Conservation (phyloP, 179 eudicot species). For the Sideroxylon spinosum region DNA sequence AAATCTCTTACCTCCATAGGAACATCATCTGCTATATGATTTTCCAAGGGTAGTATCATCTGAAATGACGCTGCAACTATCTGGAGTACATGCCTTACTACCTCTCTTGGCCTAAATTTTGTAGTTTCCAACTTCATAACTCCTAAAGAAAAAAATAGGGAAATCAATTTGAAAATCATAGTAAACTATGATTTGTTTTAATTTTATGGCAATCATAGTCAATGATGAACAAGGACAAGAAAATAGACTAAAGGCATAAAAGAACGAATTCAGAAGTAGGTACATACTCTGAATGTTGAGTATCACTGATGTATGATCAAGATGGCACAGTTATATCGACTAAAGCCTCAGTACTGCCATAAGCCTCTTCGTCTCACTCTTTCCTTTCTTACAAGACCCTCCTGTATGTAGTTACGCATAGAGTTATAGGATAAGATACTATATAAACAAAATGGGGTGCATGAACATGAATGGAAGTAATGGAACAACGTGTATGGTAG, state of each 20-base stretch:
- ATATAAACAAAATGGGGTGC: background rate
- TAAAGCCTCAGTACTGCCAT: background rate
- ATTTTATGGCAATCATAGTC: background rate
- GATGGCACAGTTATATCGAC: background rate
- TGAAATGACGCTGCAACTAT: constrained; percentile 83
- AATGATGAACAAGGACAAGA: background rate
- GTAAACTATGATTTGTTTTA: background rate
- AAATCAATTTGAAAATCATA: background rate
- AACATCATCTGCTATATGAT: constrained; percentile 66
- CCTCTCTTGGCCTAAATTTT: constrained; percentile 93
- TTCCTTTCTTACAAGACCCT: background rate
- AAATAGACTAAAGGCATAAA: background rate
- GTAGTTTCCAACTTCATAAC: constrained; percentile 94
- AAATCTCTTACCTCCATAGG: constrained; percentile 65
- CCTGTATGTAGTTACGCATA: background rate
- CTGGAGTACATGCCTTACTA: constrained; percentile 88
- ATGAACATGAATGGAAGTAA: background rate
- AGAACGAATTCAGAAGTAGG: background rate
- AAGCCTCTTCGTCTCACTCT: background rate
- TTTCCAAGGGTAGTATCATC: constrained; percentile 71
- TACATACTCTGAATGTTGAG: background rate
- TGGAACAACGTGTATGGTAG: background rate
- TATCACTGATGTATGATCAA: background rate
- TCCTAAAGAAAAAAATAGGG: constrained; percentile 33
- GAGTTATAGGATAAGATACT: background rate